Evolutionary conservation across 345 rosid species (phyloP), one percentile per base, ranked within the genome.

Genomic region (Eutrema japonicum): DNA sequence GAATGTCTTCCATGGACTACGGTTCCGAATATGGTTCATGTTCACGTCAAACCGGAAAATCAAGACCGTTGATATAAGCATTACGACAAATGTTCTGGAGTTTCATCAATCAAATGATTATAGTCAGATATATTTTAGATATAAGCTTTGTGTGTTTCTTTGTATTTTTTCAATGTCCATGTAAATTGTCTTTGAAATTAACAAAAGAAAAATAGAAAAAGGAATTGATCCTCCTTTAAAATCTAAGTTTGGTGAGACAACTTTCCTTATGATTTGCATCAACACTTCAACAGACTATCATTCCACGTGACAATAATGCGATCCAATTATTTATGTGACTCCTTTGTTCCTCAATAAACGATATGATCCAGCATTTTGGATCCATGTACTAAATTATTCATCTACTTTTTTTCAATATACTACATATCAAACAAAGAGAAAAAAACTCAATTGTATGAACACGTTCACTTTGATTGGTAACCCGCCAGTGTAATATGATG

Each of bases 231-330:
- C 2, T 51, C 51, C 27, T 49, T 66, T 51, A 29, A 47, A 57
- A 70, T 58, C 58, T 37, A 59, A 57, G 57, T 48, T 48, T 37
- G 57, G 58, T 59, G 58, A 70, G 41, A 70, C 32, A 60, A 41
- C 67, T 71, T 51, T 72, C 29, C 45, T 62, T 51, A 8, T 42
- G 46, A 52, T 58, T 51, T 71, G 45, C 35, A 41, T 35, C 69
- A 51, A 41, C 46, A 5, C 26, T 22, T 22, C 26, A 2, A 22
- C 26, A 29, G 51, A 14, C 62, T 71, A 16, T 62, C 76, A 51
- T 62, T 72, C 54, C 69, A 62, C 62, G 76, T 62, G 76, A 72
- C 62, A 62, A 62, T 72, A 62, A 72, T 72, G 76, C 62, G 62
- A 72, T 62, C 69, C 54, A 56, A 42, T 61, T 62, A 72, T 61